These are phyloP conservation scores for Trichophyton mentagrophytes DNA, from an alignment of 2,329 filamentous ascomycete species.

Conservation along the genomic window DNA sequence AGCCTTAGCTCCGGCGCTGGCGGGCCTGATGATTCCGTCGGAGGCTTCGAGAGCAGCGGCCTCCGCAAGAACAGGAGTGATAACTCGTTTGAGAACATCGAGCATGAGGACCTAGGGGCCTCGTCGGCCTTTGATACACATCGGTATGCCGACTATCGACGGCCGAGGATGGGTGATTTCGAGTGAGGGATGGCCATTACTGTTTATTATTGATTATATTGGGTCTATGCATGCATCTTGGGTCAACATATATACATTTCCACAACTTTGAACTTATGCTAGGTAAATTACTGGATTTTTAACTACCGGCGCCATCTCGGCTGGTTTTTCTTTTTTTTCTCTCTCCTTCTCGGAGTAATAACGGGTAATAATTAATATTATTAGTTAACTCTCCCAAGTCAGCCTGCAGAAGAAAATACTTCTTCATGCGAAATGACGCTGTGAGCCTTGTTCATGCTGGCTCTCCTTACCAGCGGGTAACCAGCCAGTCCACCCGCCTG, in stretches of 20 bases:
- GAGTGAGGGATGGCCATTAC: not conserved
- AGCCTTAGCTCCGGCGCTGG: constrained; percentile 38
- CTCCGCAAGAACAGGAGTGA: constrained; percentile 75
- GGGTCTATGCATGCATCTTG: not conserved
- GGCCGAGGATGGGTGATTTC: constrained; percentile 2
- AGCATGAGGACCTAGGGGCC: constrained; percentile 48
- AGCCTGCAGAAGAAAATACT: not conserved
- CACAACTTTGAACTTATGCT: no score
- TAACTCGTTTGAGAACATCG: constrained; percentile 78
- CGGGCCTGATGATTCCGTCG: constrained; percentile 23
- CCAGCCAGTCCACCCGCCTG: no score
- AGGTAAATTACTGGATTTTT: no score
- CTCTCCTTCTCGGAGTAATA: not conserved
- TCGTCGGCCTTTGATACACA: constrained; percentile 10
- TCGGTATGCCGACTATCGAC: not conserved
- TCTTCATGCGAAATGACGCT: no score
- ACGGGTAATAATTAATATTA: not conserved
- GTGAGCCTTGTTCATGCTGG: no score
- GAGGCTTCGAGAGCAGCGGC: constrained; percentile 15
- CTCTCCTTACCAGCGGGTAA: no score
- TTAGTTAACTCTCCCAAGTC: no score
- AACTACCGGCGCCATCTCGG: not conserved
- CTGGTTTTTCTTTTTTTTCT: not conserved
- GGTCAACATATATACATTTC: not conserved
- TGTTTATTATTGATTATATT: no score